Conservation (phyloP, 1,139 yeast species). For the Lodderomyces beijingensis region DNA sequence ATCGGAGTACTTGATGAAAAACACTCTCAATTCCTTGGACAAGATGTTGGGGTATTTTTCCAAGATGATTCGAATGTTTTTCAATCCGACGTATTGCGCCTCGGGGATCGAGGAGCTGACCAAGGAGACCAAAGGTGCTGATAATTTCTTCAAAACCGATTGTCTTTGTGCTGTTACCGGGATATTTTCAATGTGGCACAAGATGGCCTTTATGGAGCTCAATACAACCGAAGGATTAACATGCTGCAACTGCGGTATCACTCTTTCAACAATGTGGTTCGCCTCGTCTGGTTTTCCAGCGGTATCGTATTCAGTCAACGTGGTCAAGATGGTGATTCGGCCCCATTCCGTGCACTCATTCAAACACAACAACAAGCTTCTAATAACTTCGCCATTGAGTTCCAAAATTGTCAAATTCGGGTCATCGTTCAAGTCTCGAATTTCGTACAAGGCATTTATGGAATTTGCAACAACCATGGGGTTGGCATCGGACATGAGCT, state of each 20-base stretch:
- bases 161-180: conserved; percentile 29
- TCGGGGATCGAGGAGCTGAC: conserved; percentile 81
- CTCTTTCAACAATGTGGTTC: conserved; percentile 82
- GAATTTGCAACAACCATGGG: conserved; percentile 98
- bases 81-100: conserved; percentile 91
- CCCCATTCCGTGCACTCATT: conserved; percentile 99
- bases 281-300: conserved; percentile 55
- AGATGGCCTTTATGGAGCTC: conserved; percentile 76
- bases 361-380: conserved; percentile 71
- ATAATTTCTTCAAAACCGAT: conserved; percentile 60
- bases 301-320: conserved; percentile 69
- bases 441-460: conserved; percentile 79
- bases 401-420: conserved; percentile 42
- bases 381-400: conserved; percentile 45
- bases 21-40: conserved; percentile 79
- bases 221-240: conserved; percentile 95
- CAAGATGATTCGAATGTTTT: conserved; percentile 83
- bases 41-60: conserved; percentile 84
- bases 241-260: conserved; percentile 94
- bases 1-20: conserved; percentile 90
- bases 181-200: conserved; percentile 63
- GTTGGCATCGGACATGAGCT: conserved; percentile 78
- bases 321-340: conserved; percentile 80
- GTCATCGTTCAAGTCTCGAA: conserved; percentile 57
- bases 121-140: conserved; percentile 90